phyloP scores from a whole-genome alignment of 148 eudicot genomes.

The Tetragonia tetragonoides region DNA sequence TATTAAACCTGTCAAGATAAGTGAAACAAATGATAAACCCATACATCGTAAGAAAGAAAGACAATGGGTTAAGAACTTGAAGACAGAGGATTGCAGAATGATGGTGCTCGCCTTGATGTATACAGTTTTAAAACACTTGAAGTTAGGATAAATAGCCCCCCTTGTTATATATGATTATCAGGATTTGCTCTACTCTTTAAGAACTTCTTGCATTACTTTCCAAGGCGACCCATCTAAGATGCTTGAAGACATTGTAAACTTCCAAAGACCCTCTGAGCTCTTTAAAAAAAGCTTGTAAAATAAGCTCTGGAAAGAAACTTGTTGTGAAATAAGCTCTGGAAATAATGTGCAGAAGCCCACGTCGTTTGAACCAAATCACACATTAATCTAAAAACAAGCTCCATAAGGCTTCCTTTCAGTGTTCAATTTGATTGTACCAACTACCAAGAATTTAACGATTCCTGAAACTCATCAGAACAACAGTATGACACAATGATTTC shows the following conservation, averaged over 20 bases:
- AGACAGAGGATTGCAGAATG: conserved; percentile 1
- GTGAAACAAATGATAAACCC: background rate
- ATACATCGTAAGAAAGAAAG: background rate
- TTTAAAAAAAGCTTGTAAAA: too few relatives aligned
- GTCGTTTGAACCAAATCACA: too few relatives aligned
- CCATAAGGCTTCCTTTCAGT: too few relatives aligned
- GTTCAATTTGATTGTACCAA: too few relatives aligned
- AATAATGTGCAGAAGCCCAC: too few relatives aligned
- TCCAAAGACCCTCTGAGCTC: background rate
- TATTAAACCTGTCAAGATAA: background rate
- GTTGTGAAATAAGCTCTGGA: too few relatives aligned
- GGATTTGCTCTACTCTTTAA: background rate
- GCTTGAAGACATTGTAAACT: conserved; percentile 1
- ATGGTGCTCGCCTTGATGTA: background rate
- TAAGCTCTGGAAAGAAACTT: too few relatives aligned
- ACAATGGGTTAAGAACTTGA: background rate
- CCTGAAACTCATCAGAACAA: too few relatives aligned
- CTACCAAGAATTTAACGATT: too few relatives aligned
- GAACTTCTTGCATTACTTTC: background rate
- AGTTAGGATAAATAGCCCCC: background rate
- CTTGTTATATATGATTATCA: background rate
- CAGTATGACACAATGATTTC: too few relatives aligned
- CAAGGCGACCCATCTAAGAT: background rate
- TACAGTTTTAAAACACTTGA: background rate
- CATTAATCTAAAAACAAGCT: too few relatives aligned